Percentiles rank a stretch among this genome's conserved stretches.
phyloP scores from a whole-genome alignment of 148 eudicot species.

The Chenopodium suecicum region DNA sequence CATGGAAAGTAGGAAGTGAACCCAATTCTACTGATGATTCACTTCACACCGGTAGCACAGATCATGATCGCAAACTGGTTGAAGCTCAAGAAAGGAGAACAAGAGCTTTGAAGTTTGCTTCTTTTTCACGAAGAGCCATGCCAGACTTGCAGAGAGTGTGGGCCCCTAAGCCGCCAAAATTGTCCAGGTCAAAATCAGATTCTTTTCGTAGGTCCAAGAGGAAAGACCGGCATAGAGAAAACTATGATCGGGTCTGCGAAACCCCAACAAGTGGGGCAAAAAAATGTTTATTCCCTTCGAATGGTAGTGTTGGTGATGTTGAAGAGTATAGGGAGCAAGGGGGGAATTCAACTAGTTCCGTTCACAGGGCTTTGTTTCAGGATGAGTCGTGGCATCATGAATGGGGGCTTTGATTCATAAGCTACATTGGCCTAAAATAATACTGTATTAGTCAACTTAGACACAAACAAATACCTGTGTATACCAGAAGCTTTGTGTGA shows the following conservation, averaged over 20 bases:
- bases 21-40: constrained; percentile 66
- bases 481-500: constrained; percentile 6
- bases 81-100: constrained; percentile 78
- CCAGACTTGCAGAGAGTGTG: constrained; percentile 90
- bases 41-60: constrained; percentile 34
- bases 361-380: constrained; percentile 75
- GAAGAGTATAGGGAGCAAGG: constrained; percentile 18
- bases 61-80: constrained; percentile 45
- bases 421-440: not conserved
- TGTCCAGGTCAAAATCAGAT: constrained; percentile 40
- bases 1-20: constrained; percentile 52
- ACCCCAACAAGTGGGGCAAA: constrained; percentile 57
- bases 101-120: constrained; percentile 59
- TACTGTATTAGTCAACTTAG: constrained; percentile 2
- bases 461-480: not conserved
- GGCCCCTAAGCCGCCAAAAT: constrained; percentile 82
- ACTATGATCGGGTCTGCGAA: constrained; percentile 63
- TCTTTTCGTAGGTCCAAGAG: constrained; percentile 45
- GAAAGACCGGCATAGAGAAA: constrained; percentile 43
- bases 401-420: constrained; percentile 19
- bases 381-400: constrained; percentile 35
- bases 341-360: constrained; percentile 33
- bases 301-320: constrained; percentile 24
- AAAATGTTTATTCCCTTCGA: constrained; percentile 37
- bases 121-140: constrained; percentile 57